phyloP scores from a whole-genome alignment of 352 stramenopile species.

The Salisapilia sapeloensis region DNA sequence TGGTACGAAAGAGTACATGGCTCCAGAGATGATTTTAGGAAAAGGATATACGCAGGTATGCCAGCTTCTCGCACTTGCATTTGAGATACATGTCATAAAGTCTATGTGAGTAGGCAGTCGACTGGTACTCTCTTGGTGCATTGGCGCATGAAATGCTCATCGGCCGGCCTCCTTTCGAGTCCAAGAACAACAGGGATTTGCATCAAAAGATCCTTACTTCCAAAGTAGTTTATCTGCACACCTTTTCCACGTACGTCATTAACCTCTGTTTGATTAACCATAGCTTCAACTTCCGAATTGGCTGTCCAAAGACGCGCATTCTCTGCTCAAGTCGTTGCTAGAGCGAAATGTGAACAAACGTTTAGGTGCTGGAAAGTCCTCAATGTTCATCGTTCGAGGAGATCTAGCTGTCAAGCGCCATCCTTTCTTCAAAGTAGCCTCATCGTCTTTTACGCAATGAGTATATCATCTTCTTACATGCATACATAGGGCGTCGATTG shows the following conservation, averaged over 20 bases:
- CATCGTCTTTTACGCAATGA: not conserved
- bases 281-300: slow-evolving; percentile 63
- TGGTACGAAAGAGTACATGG: slow-evolving; percentile 79
- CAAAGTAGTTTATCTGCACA: slow-evolving; percentile 19
- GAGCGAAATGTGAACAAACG: slow-evolving; percentile 92
- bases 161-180: slow-evolving; percentile 51
- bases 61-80: not conserved
- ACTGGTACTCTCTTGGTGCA: slow-evolving; percentile 76
- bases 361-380: slow-evolving; percentile 86
- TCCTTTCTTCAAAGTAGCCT: slow-evolving; percentile 84
- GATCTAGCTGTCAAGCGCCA: slow-evolving; percentile 90
- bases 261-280: not conserved
- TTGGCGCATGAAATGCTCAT: slow-evolving; percentile 69
- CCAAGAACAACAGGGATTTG: slow-evolving; percentile 45
- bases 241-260: too few species aligned
- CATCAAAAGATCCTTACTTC: slow-evolving; percentile 64
- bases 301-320: slow-evolving; percentile 80
- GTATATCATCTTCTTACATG: not conserved
- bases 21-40: slow-evolving; percentile 64
- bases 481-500: slow-evolving; percentile 71
- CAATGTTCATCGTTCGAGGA: slow-evolving; percentile 96
- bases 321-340: slow-evolving; percentile 90
- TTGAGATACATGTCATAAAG: not conserved
- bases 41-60: slow-evolving; percentile 67
- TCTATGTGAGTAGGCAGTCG: slow-evolving; percentile 24